Evolutionary conservation across 306 rosid genomes (phyloP).

Genomic region (Vigna hirtella): DNA sequence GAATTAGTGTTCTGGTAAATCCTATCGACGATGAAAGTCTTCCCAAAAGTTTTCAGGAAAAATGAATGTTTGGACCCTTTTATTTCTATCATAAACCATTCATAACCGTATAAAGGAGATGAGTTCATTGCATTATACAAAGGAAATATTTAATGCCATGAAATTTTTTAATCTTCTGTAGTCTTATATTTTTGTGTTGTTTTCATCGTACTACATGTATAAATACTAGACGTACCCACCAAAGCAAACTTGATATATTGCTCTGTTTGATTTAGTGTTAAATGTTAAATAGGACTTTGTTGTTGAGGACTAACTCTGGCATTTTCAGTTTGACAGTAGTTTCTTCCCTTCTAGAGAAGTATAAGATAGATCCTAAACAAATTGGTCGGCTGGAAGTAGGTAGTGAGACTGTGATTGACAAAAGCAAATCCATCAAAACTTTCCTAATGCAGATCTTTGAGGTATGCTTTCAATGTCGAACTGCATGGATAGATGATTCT

Average conservation of each 20-base stretch:
- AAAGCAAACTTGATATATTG: constrained; percentile 9
- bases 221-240: constrained; percentile 1
- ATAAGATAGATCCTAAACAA: constrained; percentile 72
- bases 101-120: constrained; percentile 8
- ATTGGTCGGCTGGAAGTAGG: constrained; percentile 96
- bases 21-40: no score
- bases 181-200: constrained; percentile 20
- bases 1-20: no score
- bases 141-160: not conserved
- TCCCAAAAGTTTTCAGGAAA: no score
- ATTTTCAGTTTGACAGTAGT: constrained; percentile 84
- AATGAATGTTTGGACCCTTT: no score
- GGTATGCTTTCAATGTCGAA: constrained; percentile 51
- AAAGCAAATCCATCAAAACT: constrained; percentile 94
- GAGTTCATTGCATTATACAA: constrained; percentile 5
- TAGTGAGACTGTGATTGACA: constrained; percentile 93
- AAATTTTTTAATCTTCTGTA: not conserved
- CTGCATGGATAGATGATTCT: constrained; percentile 2
- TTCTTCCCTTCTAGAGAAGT: constrained; percentile 77
- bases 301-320: constrained; percentile 39
- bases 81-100: not conserved
- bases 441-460: constrained; percentile 91
- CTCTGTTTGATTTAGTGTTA: constrained; percentile 18
- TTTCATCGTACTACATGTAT: constrained; percentile 4
- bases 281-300: not conserved